Evolutionary conservation across 2,329 filamentous ascomycete species (phyloP).

Genomic region (Gnomoniopsis sp.): DNA sequence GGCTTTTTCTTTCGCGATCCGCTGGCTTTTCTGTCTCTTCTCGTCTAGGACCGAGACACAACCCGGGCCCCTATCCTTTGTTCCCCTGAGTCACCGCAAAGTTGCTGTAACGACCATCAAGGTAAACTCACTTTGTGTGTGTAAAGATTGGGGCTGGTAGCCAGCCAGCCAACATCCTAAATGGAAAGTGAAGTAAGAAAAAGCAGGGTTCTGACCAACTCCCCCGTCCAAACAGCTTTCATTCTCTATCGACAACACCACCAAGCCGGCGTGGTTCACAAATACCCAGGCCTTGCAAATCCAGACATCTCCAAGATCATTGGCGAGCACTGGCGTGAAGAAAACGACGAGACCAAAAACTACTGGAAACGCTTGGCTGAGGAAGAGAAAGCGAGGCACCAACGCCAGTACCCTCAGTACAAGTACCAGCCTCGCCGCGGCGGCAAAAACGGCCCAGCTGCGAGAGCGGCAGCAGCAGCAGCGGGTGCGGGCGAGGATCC

Average conservation of each 20-base stretch:
- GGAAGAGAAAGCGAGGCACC: slow-evolving; percentile 88
- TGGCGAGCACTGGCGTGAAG: slow-evolving; percentile 83
- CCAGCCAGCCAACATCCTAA: not conserved
- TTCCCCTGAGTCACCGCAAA: slow-evolving; percentile 12
- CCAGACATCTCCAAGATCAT: slow-evolving; percentile 98
- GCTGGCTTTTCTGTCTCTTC: slow-evolving; percentile 1
- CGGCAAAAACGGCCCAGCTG: slow-evolving; percentile 29
- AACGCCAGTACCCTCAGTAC: slow-evolving; percentile 88
- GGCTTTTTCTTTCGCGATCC: slow-evolving; percentile 5
- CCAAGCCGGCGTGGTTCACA: slow-evolving; percentile 74
- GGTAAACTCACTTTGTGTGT: not conserved
- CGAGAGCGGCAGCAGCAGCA: slow-evolving; percentile 29
- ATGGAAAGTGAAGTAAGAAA: not conserved
- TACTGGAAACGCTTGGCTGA: slow-evolving; percentile 89
- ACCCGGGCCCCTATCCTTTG: slow-evolving; percentile 16
- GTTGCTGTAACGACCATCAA: not conserved
- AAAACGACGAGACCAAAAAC: slow-evolving; percentile 70
- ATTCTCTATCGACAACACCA: slow-evolving; percentile 95
- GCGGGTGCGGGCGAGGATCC: slow-evolving; percentile 39
- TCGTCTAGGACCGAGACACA: slow-evolving; percentile 19
- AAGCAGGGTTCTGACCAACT: slow-evolving; percentile 9
- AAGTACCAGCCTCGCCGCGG: slow-evolving; percentile 83
- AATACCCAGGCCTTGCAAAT: slow-evolving; percentile 87
- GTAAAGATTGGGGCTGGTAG: not conserved
- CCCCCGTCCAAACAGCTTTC: slow-evolving; percentile 64